These are phyloP conservation scores for Chrysanthemum seticuspe DNA, from an alignment of 129 eudicot species.

Conservation along the genomic window DNA sequence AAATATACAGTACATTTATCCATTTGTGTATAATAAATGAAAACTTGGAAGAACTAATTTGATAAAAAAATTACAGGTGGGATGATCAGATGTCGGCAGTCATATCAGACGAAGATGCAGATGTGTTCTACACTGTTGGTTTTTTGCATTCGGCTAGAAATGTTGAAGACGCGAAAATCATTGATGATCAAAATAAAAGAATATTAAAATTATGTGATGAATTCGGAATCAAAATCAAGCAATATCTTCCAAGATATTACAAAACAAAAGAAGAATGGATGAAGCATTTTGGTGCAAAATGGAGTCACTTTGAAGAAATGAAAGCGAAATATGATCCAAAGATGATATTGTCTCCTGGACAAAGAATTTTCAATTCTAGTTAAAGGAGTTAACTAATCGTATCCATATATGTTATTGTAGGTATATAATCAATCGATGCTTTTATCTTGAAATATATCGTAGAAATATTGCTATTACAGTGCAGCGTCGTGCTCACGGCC, in stretches of 20 bases:
- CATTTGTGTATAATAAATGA: not conserved
- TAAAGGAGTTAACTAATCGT: not conserved
- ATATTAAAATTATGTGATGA: constrained; percentile 53
- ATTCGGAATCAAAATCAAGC: constrained; percentile 53
- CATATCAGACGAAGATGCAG: constrained; percentile 74
- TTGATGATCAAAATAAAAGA: constrained; percentile 56
- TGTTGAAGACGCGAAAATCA: constrained; percentile 26
- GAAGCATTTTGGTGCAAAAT: constrained; percentile 79
- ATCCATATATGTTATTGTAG: not conserved
- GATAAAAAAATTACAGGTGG: constrained; percentile 59
- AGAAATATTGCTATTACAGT: too few relatives aligned
- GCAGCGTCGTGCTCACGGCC: too few relatives aligned
- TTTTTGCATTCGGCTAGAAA: constrained; percentile 49
- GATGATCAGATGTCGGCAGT: constrained; percentile 78
- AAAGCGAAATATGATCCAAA: constrained; percentile 76
- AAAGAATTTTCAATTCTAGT: constrained; percentile 51
- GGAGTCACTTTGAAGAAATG: constrained; percentile 53
- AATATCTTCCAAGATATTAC: constrained; percentile 76
- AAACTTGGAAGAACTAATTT: not conserved
- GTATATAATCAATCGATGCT: too few relatives aligned
- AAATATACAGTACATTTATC: too few relatives aligned
- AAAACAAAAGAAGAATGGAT: constrained; percentile 68
- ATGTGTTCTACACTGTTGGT: constrained; percentile 63
- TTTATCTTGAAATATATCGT: too few relatives aligned
- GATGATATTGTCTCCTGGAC: constrained; percentile 83